Conservation (phyloP, 2,329 filamentous ascomycete genomes). For the Mollisiaceae sp. region DNA sequence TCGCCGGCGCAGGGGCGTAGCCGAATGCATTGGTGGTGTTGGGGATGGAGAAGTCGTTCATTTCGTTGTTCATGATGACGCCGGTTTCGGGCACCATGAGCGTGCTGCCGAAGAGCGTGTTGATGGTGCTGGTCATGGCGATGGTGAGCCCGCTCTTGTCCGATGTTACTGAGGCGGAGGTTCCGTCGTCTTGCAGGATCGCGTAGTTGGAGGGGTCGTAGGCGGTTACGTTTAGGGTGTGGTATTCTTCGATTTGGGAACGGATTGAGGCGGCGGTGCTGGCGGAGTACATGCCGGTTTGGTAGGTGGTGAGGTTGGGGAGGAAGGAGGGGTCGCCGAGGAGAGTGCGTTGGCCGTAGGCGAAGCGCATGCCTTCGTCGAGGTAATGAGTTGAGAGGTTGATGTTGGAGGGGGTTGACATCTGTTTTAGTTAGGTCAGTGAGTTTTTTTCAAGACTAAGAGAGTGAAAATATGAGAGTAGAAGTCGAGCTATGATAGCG, state of each 20-base stretch:
- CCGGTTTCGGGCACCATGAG: constrained; percentile 66
- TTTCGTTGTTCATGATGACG: constrained; percentile 70
- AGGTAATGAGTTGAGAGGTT: constrained; percentile 69
- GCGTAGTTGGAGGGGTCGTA: constrained; percentile 68
- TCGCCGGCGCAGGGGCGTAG: constrained; percentile 65
- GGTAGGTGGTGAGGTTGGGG: constrained; percentile 61
- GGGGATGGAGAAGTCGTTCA: constrained; percentile 72
- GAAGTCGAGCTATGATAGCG: too few relatives aligned
- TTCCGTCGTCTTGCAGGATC: constrained; percentile 55
- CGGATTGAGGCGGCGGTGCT: constrained; percentile 58
- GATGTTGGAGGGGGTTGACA: constrained; percentile 59
- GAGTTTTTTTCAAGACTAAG: neutral
- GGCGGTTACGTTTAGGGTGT: constrained; percentile 61
- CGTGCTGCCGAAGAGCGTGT: constrained; percentile 67
- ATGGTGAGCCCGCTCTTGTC: constrained; percentile 66
- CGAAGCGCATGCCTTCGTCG: constrained; percentile 71
- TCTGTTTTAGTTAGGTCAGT: constrained; percentile 37
- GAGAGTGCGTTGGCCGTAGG: constrained; percentile 64
- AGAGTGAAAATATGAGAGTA: neutral
- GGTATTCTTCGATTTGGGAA: constrained; percentile 60
- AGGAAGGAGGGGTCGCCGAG: constrained; percentile 69
- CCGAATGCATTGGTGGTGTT: constrained; percentile 68
- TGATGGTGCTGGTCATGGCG: constrained; percentile 69
- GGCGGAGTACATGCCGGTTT: constrained; percentile 51
- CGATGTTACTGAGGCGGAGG: constrained; percentile 57